phyloP scores from a whole-genome alignment of 2,329 filamentous ascomycete species.

The Penicillium sp. region DNA sequence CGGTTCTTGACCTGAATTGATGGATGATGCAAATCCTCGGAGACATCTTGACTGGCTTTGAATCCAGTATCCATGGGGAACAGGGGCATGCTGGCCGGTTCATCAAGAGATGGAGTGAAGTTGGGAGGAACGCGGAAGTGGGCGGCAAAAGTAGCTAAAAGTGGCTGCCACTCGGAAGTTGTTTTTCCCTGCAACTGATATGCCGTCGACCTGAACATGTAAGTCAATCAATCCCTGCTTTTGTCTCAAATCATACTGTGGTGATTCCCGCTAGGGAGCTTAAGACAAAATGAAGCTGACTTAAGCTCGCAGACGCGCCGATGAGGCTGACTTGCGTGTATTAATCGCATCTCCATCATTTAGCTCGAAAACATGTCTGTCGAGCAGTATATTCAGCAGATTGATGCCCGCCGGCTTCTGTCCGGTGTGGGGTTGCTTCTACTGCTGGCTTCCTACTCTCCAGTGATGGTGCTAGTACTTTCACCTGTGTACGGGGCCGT shows the following conservation, averaged over 20 bases:
- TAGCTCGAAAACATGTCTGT: slow-evolving; percentile 24
- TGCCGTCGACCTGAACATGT: slow-evolving; percentile 16
- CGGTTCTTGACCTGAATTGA: slow-evolving; percentile 63
- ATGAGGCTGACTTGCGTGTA: slow-evolving; percentile 5
- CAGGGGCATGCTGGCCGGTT: slow-evolving; percentile 30
- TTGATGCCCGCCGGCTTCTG: slow-evolving; percentile 25
- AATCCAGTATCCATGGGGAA: slow-evolving; percentile 34
- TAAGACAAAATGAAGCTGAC: no score
- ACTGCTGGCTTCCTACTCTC: slow-evolving; percentile 39
- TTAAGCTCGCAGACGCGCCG: slow-evolving; percentile 1
- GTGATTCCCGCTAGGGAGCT: no score
- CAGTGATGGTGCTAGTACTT: slow-evolving; percentile 58
- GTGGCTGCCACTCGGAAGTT: slow-evolving; percentile 16
- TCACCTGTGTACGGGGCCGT: slow-evolving; percentile 86
- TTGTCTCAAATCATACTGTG: neutral
- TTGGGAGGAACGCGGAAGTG: slow-evolving; percentile 23
- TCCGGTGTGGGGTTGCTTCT: slow-evolving; percentile 32
- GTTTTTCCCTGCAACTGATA: slow-evolving; percentile 11
- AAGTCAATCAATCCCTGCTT: slow-evolving; percentile 7
- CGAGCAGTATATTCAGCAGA: slow-evolving; percentile 21
- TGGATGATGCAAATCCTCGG: slow-evolving; percentile 26
- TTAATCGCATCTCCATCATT: slow-evolving; percentile 4
- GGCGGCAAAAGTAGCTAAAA: slow-evolving; percentile 27
- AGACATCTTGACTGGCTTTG: slow-evolving; percentile 10
- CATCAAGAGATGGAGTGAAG: slow-evolving; percentile 10